phyloP scores from a whole-genome alignment of 805 yeast species.

The Kodamaea leandrae region DNA sequence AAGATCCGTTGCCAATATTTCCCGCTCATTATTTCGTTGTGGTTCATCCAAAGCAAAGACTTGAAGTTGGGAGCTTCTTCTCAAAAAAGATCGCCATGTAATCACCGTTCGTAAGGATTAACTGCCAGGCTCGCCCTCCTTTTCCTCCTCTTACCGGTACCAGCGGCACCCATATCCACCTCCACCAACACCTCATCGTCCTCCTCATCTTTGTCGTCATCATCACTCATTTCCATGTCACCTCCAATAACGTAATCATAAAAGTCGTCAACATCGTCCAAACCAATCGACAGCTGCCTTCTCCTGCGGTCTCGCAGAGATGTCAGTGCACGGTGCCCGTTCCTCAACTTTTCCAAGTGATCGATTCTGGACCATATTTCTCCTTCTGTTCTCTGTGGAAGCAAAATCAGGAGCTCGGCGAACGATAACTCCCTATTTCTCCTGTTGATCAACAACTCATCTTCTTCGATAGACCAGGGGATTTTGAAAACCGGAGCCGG shows the following conservation, averaged over 20 bases:
- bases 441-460: conserved; percentile 57
- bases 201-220: conserved; percentile 30
- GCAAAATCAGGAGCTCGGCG: conserved; percentile 68
- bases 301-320: conserved; percentile 29
- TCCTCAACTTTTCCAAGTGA: conserved; percentile 38
- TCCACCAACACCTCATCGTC: conserved; percentile 35
- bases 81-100: background rate
- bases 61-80: too few relatives aligned
- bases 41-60: too few relatives aligned
- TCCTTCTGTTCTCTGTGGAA: conserved; percentile 71
- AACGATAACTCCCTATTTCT: conserved; percentile 58
- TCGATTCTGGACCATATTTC: conserved; percentile 67
- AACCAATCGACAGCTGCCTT: conserved; percentile 38
- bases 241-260: conserved; percentile 39
- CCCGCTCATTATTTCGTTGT: too few relatives aligned
- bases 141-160: conserved; percentile 26
- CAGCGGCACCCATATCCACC: conserved; percentile 22
- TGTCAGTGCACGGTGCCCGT: conserved; percentile 29
- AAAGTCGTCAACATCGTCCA: conserved; percentile 44
- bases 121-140: conserved; percentile 44
- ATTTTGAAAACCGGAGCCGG: conserved; percentile 24
- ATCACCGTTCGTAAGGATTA: conserved; percentile 27
- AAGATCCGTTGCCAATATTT: background rate
- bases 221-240: conserved; percentile 34
- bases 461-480: conserved; percentile 67